phyloP scores from a whole-genome alignment of 129 eudicot species.

The Pulicaria dysenterica region DNA sequence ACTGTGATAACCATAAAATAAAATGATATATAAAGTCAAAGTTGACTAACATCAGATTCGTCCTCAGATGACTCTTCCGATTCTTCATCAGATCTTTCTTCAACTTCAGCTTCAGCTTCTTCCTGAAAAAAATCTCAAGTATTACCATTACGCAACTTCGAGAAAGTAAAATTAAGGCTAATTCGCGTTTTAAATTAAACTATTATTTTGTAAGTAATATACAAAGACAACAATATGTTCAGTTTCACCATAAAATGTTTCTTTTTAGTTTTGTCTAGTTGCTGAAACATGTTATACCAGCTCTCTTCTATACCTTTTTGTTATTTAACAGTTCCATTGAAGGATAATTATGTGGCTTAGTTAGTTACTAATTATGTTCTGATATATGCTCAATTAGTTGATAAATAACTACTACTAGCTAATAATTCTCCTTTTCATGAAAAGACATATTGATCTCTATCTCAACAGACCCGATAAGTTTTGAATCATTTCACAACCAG shows the following conservation, averaged over 20 bases:
- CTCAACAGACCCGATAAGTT: neutral
- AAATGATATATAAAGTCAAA: neutral
- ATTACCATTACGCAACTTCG: conserved; percentile 6
- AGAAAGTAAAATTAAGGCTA: no score
- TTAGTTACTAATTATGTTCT: neutral
- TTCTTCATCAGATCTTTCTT: conserved; percentile 68
- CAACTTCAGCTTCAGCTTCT: conserved; percentile 67
- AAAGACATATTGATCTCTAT: no score
- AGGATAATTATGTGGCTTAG: neutral
- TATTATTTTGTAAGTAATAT: neutral
- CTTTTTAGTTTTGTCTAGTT: no score
- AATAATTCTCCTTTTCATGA: no score
- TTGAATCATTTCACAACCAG: neutral
- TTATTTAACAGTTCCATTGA: neutral
- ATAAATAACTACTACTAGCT: neutral
- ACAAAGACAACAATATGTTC: neutral
- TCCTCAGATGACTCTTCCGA: conserved; percentile 71
- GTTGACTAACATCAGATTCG: conserved; percentile 63
- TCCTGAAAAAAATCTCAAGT: conserved; percentile 46
- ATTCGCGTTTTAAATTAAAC: no score
- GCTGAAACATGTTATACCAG: no score
- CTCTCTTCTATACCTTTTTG: no score
- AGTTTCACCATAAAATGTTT: no score
- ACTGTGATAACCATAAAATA: neutral
- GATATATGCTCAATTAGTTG: neutral